These are phyloP conservation scores for Citrullus mucosospermus DNA, from an alignment of 306 rosid species.

Conservation along the genomic window DNA sequence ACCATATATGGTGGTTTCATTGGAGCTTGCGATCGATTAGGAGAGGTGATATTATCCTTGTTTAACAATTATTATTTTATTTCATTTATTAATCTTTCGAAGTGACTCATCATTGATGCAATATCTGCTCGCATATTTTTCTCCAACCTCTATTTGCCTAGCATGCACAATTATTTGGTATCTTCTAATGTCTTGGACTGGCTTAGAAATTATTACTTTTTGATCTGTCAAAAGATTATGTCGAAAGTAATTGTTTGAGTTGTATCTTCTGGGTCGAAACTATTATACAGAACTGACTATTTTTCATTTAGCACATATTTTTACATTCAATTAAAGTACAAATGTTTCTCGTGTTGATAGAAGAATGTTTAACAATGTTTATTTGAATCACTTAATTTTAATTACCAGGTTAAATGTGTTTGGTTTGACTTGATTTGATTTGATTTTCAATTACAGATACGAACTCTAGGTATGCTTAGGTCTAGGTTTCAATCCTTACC, in stretches of 20 bases:
- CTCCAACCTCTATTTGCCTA: background rate
- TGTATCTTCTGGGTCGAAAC: background rate
- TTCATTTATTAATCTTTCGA: background rate
- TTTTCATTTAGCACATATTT: background rate
- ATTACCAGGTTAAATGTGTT: background rate
- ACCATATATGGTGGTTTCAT: slow-evolving; percentile 77
- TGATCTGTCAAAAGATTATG: background rate
- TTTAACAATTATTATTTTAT: background rate
- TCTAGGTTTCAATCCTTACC: slow-evolving; percentile 93
- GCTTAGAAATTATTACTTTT: background rate
- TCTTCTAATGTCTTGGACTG: background rate
- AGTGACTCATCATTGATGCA: background rate
- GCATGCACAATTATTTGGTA: background rate
- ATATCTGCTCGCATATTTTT: background rate
- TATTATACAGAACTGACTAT: background rate
- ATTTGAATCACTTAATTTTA: background rate
- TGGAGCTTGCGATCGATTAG: slow-evolving; percentile 95
- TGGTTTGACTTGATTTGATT: slow-evolving; percentile 6
- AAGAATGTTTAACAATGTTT: background rate
- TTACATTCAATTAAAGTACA: background rate
- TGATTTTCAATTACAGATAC: slow-evolving; percentile 45
- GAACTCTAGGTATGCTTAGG: slow-evolving; percentile 88
- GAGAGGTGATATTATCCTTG: slow-evolving; percentile 51
- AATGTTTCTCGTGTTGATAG: background rate
- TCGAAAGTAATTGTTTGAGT: background rate